Evolutionary conservation across 2,329 filamentous ascomycete genomes (phyloP), one percentile per base, ranked within the genome.

Genomic region (Aureobasidium sp.): DNA sequence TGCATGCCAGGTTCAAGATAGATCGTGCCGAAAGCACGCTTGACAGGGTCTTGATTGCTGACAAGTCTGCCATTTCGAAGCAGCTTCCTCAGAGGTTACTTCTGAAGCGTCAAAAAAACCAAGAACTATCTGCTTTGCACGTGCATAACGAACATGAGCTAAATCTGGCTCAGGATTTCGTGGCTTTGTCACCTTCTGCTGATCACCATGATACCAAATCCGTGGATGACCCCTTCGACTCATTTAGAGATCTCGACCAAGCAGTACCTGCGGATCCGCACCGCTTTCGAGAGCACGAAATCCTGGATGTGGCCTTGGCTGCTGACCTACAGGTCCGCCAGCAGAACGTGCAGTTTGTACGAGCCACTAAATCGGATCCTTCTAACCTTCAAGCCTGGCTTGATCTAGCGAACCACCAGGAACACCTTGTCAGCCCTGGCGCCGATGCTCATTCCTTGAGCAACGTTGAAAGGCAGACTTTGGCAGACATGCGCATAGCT

Each of bases 401-500:
- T 16, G 80, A 83, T 41, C 79, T 97, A n/a, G 87, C 93, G 49
- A 77, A 85, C 8, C 86, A 96, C 64, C 93, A 97, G 74, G 85
- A 91, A 64, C 72, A 74, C 2, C 78, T 95, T 61, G 75, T 93
- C 45, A 76, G 77, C 57, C 75, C 78, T 29, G 78, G 78, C 47
- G 70, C 69, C 63, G 77, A 76, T 69, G 79, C 70, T 45, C 78
- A 74, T 42, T 72, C 69, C 34, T 76, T 79, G 29, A 86, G 84
- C 0, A 76, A 78, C 32, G 83, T 86, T 3, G 88, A 94, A 69
- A 77, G 78, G 55, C 82, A 81, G 64, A 87, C 87, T 64, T 83
- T 90, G 60, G 86, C 90, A 3, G 88, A 94, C 65, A 85, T 96
- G 61, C 93, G 90, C 66, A 76, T 96, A 2, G 85, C 87, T 2